Evolutionary conservation across 176 grass and related monocot genomes (phyloP), one percentile per base, ranked within the genome.

Genomic region (Carex pumila): DNA sequence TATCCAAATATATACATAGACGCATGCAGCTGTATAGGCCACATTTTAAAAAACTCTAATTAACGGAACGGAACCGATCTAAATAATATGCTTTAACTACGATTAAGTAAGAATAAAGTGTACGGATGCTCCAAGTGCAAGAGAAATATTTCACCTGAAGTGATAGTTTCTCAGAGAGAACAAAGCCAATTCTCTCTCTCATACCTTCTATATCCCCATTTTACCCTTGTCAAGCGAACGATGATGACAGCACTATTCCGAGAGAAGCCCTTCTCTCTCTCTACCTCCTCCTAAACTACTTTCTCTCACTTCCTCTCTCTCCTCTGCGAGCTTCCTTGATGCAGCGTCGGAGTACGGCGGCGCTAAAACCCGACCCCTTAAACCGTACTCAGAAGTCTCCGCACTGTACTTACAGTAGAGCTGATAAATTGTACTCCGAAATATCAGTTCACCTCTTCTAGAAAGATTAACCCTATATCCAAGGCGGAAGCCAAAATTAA

Each of bases 211-310:
- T 64, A 85, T 84, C 0, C 69, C 86, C 77, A 84, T 22, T 77
- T 55, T 88, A 45, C 50, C 86, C 81, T 13, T 55, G 81, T 80
- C 50, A 54, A 79, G 61, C 50, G 71, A 71, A 78, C 76, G 86
- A 88, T 84, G 86, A 50, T 82, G 81, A 68, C 71, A 58, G 60
- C 80, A 64, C 72, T 60, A 84, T 60, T 80, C 80, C 66, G 68
- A 83, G 80, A 62, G 82, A 83, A 78, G 34, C 81, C 32, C 86
- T 77, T 21, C 47, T 84, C 37, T 66, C 86, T 84, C 81, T 66
- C 56, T 76, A 19, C 50, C n/a, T 13, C 3, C 29, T 83, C 80
- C 72, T 29, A 67, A 83, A 37, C 61, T 56, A 71, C 53, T 19
- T 11, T 36, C 12, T 22, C 71, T 58, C 32, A 58, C 31, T 65